Evolutionary conservation across 345 rosid genomes (phyloP).

Genomic region (Toxicodendron radicans): DNA sequence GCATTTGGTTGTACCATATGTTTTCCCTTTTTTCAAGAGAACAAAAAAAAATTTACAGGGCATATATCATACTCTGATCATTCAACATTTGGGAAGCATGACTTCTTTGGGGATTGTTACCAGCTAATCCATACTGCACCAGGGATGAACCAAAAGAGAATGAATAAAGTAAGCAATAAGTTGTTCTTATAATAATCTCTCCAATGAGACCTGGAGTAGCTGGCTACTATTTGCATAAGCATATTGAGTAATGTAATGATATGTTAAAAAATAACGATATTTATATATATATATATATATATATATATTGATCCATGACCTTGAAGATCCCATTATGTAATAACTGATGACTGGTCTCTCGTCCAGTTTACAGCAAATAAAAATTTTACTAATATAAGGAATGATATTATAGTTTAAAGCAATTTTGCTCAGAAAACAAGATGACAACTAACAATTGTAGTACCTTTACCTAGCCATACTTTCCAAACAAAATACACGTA

Average conservation of each 20-base stretch:
- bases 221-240: neutral
- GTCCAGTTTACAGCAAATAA: neutral
- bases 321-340: neutral
- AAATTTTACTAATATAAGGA: neutral
- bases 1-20: neutral
- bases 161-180: neutral
- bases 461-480: neutral
- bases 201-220: neutral
- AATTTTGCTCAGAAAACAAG: too few species aligned
- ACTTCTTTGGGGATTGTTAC: slow-evolving; percentile 66
- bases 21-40: neutral
- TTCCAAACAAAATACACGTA: neutral
- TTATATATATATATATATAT: neutral
- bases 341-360: neutral
- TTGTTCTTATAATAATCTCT: neutral
- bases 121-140: slow-evolving; percentile 74
- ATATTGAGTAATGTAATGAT: neutral
- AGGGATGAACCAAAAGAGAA: slow-evolving; percentile 12
- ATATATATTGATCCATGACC: neutral
- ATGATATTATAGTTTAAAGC: too few species aligned
- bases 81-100: slow-evolving; percentile 71
- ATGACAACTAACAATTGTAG: neutral
- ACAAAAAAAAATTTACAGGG: neutral
- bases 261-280: neutral
- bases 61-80: slow-evolving; percentile 63